Percentiles rank a stretch among this genome's conserved stretches.
These are phyloP conservation scores for Candida namnaoensis DNA, from an alignment of 805 yeast genomes.

Conservation along the genomic window DNA sequence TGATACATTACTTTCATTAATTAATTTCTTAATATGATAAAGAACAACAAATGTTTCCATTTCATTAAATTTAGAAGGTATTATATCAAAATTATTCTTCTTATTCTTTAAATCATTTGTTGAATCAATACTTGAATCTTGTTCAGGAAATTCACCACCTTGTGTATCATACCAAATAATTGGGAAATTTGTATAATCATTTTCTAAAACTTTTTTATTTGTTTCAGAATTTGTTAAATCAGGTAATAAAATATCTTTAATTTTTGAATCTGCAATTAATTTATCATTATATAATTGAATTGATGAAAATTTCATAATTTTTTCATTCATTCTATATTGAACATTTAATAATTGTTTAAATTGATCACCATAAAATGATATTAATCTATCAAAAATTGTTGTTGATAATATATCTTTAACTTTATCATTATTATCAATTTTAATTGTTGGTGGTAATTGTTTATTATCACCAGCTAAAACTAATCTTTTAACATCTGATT, in stretches of 20 bases:
- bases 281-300: slow-evolving; percentile 50
- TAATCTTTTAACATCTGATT: slow-evolving; percentile 39
- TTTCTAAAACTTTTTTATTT: slow-evolving; percentile 21
- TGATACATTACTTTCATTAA: slow-evolving; percentile 38
- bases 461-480: slow-evolving; percentile 89
- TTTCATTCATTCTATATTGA: slow-evolving; percentile 82
- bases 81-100: slow-evolving; percentile 7
- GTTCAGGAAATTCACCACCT: slow-evolving; percentile 77
- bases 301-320: slow-evolving; percentile 77
- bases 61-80: slow-evolving; percentile 65
- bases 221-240: slow-evolving; percentile 37
- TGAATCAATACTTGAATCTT: slow-evolving; percentile 25
- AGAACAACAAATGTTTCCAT: slow-evolving; percentile 61
- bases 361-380: slow-evolving; percentile 34
- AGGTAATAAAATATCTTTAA: slow-evolving; percentile 37
- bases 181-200: slow-evolving; percentile 48
- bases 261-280: slow-evolving; percentile 54
- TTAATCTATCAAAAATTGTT: slow-evolving; percentile 78
- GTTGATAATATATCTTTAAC: slow-evolving; percentile 40
- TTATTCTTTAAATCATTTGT: too few species aligned
- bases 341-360: slow-evolving; percentile 55
- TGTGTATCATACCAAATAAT: slow-evolving; percentile 88
- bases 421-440: slow-evolving; percentile 35
- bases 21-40: slow-evolving; percentile 44
- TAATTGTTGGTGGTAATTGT: slow-evolving; percentile 88